phyloP scores from a whole-genome alignment of 768 basidiomycete genomes.

The Lentinula detonsa region DNA sequence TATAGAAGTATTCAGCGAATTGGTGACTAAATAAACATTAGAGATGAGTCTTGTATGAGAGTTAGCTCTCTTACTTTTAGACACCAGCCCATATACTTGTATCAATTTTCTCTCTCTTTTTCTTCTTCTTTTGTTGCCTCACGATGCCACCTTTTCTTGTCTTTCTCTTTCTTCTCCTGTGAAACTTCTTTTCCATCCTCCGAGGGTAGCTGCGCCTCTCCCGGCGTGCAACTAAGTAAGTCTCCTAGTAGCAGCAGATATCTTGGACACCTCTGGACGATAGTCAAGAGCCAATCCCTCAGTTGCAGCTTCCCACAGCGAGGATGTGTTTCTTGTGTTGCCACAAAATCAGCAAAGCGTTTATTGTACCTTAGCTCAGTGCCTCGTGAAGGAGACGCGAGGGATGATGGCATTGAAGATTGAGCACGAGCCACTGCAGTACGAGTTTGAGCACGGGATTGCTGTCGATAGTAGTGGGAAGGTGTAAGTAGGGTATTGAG shows the following conservation, averaged over 20 bases:
- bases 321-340: constrained; percentile 59
- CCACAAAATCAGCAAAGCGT: constrained; percentile 59
- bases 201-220: not conserved
- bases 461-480: constrained; percentile 17
- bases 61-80: constrained; percentile 52
- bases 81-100: constrained; percentile 57
- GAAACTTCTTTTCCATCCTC: not conserved
- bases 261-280: constrained; percentile 84
- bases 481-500: constrained; percentile 49
- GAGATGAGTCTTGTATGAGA: constrained; percentile 7
- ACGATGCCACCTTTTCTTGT: constrained; percentile 1
- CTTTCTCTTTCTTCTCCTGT: not conserved
- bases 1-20: constrained; percentile 73
- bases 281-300: constrained; percentile 80
- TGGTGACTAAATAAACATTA: constrained; percentile 48
- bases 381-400: constrained; percentile 6
- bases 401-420: not conserved
- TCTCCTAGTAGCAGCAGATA: constrained; percentile 83
- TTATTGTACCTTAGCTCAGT: constrained; percentile 12
- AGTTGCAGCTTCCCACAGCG: constrained; percentile 71
- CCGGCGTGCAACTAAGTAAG: constrained; percentile 54
- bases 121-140: constrained; percentile 38
- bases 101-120: constrained; percentile 58
- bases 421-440: not conserved
- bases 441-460: not conserved